These are phyloP conservation scores for Xerocomellus intermedius DNA, from an alignment of 768 basidiomycete species.

Conservation along the genomic window DNA sequence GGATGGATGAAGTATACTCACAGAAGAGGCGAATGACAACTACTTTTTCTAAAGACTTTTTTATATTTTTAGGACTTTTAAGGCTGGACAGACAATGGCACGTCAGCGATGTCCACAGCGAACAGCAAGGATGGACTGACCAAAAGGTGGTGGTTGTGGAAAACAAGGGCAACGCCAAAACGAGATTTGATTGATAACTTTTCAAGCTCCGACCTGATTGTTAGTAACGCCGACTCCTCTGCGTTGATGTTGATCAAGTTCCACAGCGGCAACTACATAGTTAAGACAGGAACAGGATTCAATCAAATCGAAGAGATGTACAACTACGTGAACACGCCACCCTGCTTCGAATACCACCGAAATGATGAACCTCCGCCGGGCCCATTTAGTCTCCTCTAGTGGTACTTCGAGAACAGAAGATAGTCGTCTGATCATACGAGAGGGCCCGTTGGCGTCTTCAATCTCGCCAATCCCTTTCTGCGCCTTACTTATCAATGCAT, in stretches of 20 bases:
- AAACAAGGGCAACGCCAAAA: constrained; percentile 34
- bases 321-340: background rate
- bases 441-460: background rate
- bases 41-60: constrained; percentile 68
- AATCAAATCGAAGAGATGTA: background rate
- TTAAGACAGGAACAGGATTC: too few relatives aligned
- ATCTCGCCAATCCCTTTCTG: background rate
- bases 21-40: constrained; percentile 77
- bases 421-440: too few relatives aligned
- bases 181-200: constrained; percentile 27
- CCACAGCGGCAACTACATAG: too few relatives aligned
- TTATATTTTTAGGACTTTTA: constrained; percentile 63
- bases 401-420: too few relatives aligned
- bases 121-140: constrained; percentile 37
- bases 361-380: background rate
- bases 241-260: too few relatives aligned
- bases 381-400: too few relatives aligned
- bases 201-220: constrained; percentile 41
- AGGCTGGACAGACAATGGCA: constrained; percentile 36
- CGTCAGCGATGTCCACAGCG: constrained; percentile 15
- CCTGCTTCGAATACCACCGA: background rate
- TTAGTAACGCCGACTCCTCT: constrained; percentile 1
- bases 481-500: background rate
- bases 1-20: constrained; percentile 35
- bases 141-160: constrained; percentile 67